These are phyloP conservation scores for Cercophora newfieldiana DNA, from an alignment of 495 filamentous ascomycete species.

Conservation along the genomic window DNA sequence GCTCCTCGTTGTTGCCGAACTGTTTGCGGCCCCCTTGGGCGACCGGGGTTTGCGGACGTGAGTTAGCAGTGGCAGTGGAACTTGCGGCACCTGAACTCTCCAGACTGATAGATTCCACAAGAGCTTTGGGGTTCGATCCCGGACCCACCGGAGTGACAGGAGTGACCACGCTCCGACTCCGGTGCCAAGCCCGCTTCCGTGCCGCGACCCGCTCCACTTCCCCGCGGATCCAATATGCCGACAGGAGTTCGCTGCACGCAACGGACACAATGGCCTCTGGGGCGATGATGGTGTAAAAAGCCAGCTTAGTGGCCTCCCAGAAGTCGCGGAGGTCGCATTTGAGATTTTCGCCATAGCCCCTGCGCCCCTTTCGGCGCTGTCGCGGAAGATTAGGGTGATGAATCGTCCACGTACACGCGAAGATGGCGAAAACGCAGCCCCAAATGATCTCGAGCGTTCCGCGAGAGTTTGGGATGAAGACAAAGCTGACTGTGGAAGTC, in stretches of 20 bases:
- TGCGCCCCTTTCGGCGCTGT: neutral
- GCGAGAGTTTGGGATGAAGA: neutral
- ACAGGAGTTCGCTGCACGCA: neutral
- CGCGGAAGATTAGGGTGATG: slow-evolving; percentile 8
- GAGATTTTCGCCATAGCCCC: neutral
- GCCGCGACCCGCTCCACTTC: neutral
- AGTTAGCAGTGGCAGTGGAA: neutral
- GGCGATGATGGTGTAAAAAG: slow-evolving; percentile 1
- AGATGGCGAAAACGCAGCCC: slow-evolving; percentile 6
- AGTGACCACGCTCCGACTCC: neutral
- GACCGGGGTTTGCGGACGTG: neutral
- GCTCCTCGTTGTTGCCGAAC: neutral
- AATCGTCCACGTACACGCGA: slow-evolving; percentile 9
- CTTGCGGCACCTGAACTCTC: neutral
- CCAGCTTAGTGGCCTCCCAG: neutral
- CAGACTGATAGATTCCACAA: neutral
- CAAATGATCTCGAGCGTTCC: slow-evolving; percentile 7
- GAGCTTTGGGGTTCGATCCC: neutral
- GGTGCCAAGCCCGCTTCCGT: neutral
- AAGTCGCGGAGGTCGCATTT: neutral
- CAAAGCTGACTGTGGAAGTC: neutral
- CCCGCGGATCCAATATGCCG: neutral
- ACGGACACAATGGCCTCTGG: neutral
- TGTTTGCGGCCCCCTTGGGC: neutral
- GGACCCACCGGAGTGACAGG: neutral